phyloP scores from a whole-genome alignment of 2,329 filamentous ascomycete species.

The Fusarium illudens region DNA sequence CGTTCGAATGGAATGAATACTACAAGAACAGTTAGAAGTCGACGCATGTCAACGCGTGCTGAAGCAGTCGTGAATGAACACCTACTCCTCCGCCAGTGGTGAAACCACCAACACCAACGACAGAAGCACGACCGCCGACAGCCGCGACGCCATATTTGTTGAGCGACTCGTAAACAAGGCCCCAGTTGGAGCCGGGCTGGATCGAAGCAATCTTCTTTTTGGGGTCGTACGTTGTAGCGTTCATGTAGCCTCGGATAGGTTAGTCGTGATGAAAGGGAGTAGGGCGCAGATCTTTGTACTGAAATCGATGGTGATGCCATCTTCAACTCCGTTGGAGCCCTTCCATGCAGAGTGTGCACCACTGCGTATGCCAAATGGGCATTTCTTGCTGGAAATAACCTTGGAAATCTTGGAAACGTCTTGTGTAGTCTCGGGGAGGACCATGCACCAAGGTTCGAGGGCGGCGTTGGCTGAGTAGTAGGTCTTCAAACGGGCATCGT shows the following conservation, averaged over 20 bases:
- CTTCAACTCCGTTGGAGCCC: conserved; percentile 40
- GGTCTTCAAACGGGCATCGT: conserved; percentile 34
- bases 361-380: conserved; percentile 45
- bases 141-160: conserved; percentile 49
- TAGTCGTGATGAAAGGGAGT: background rate
- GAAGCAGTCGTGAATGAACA: background rate
- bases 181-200: conserved; percentile 55
- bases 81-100: conserved; percentile 41
- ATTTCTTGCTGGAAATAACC: conserved; percentile 30
- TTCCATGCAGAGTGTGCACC: conserved; percentile 47
- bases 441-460: conserved; percentile 43
- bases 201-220: conserved; percentile 43
- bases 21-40: background rate
- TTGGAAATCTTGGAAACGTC: conserved; percentile 39
- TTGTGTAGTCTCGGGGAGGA: conserved; percentile 35
- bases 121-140: conserved; percentile 53
- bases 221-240: conserved; percentile 43
- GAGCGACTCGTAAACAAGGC: conserved; percentile 35
- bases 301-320: conserved; percentile 45
- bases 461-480: conserved; percentile 47
- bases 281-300: background rate
- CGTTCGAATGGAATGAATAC: conserved; percentile 45
- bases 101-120: conserved; percentile 45
- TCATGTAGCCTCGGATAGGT: conserved; percentile 36
- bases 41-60: background rate